Evolutionary conservation across 2,329 filamentous ascomycete genomes (phyloP).

Genomic region (Grosmannia huntii): DNA sequence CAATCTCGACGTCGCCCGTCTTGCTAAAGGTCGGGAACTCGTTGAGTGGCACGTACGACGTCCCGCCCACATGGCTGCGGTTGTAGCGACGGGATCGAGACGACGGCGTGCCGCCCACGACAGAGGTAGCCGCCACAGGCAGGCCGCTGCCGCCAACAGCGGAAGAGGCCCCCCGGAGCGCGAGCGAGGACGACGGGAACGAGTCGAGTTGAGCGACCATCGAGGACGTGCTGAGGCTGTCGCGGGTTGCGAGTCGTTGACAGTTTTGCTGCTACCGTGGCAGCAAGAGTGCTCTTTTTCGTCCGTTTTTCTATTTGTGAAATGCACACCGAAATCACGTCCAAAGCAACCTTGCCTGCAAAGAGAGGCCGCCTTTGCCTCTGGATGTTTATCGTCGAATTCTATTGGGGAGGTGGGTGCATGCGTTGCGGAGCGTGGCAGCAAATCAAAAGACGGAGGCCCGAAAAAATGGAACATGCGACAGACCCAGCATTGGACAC

Average conservation of each 20-base stretch:
- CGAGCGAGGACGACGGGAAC: slow-evolving; percentile 19
- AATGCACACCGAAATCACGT: no score
- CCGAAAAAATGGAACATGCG: background rate
- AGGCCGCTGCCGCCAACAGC: slow-evolving; percentile 4
- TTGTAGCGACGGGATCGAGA: slow-evolving; percentile 42
- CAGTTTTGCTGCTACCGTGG: no score
- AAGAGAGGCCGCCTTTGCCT: slow-evolving; percentile 1
- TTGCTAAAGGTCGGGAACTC: slow-evolving; percentile 87
- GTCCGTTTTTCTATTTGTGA: no score
- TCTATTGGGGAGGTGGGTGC: background rate
- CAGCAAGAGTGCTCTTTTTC: no score
- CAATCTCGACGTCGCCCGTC: slow-evolving; percentile 85
- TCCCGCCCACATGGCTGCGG: slow-evolving; percentile 66
- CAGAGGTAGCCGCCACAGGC: slow-evolving; percentile 8
- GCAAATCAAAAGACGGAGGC: background rate
- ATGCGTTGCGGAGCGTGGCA: background rate
- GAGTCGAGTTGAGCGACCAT: slow-evolving; percentile 21
- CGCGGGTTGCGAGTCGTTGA: background rate
- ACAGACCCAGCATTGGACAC: background rate
- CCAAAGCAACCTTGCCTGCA: background rate
- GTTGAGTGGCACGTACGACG: slow-evolving; percentile 60
- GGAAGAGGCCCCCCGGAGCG: slow-evolving; percentile 18
- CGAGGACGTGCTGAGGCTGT: background rate
- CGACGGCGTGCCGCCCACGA: background rate
- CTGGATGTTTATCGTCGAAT: background rate